phyloP scores from a whole-genome alignment of 495 filamentous ascomycete species.

The Tuber umbilicatum region DNA sequence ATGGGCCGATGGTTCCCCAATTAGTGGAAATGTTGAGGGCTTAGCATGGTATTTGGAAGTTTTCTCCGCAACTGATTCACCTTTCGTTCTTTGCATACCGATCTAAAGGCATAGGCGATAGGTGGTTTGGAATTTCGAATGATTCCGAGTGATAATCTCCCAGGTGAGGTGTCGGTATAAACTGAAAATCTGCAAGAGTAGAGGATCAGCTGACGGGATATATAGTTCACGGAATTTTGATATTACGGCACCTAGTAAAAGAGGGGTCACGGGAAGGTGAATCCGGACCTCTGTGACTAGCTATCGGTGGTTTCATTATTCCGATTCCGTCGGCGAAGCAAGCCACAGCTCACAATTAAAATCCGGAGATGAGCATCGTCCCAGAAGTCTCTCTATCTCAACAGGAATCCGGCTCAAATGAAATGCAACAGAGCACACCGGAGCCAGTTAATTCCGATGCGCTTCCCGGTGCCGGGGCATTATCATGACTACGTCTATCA shows the following conservation, averaged over 20 bases:
- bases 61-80: not conserved
- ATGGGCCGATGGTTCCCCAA: not conserved
- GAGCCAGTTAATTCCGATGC: constrained; percentile 4
- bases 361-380: not conserved
- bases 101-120: not conserved
- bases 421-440: not conserved
- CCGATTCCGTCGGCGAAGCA: not conserved
- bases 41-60: not conserved
- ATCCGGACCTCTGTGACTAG: not conserved
- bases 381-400: not conserved
- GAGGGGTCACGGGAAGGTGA: not conserved
- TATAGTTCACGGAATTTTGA: not conserved
- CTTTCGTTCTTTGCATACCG: not conserved
- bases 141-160: not conserved
- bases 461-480: not conserved
- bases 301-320: not conserved
- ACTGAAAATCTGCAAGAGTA: not conserved
- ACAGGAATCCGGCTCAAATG: not conserved
- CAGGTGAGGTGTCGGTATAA: not conserved
- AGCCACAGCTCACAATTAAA: constrained; percentile 2
- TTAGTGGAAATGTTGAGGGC: not conserved
- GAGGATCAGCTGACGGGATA: not conserved
- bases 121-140: not conserved
- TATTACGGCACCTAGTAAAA: not conserved
- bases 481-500: constrained; percentile 5